Evolutionary conservation across 129 eudicot species (phyloP).

Genomic region (Tagetes erecta): DNA sequence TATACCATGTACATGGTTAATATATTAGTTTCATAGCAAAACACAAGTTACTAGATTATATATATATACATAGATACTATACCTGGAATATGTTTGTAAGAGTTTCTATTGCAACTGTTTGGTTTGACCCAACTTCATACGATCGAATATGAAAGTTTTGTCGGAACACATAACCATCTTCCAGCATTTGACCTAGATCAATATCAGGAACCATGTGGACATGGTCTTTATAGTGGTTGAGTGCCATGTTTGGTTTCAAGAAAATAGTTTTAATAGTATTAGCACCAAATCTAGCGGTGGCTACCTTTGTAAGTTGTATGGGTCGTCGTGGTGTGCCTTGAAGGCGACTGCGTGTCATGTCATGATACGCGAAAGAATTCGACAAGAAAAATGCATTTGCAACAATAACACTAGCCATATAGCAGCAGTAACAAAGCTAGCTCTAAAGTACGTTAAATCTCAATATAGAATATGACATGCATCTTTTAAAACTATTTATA

Average conservation of each 20-base stretch:
- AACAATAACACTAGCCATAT: background rate
- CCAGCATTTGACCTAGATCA: background rate
- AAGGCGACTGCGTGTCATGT: background rate
- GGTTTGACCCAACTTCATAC: constrained; percentile 20
- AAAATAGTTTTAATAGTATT: background rate
- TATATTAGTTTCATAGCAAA: no score
- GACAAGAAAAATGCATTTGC: background rate
- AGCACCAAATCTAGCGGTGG: background rate
- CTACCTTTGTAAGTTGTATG: background rate
- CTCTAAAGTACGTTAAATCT: no score
- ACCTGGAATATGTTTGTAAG: constrained; percentile 18
- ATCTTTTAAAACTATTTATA: no score
- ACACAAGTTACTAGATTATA: no score
- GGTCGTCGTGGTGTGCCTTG: background rate
- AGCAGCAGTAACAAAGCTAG: background rate
- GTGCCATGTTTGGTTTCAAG: background rate
- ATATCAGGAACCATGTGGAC: background rate
- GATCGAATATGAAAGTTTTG: constrained; percentile 7
- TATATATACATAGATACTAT: no score
- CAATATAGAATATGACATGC: no score
- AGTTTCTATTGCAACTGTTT: background rate
- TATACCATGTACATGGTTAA: background rate
- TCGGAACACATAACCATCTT: background rate
- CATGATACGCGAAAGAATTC: background rate
- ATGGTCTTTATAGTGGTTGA: background rate